Evolutionary conservation across 805 yeast genomes (phyloP).

Genomic region (Hanseniaspora hatyaiensis): DNA sequence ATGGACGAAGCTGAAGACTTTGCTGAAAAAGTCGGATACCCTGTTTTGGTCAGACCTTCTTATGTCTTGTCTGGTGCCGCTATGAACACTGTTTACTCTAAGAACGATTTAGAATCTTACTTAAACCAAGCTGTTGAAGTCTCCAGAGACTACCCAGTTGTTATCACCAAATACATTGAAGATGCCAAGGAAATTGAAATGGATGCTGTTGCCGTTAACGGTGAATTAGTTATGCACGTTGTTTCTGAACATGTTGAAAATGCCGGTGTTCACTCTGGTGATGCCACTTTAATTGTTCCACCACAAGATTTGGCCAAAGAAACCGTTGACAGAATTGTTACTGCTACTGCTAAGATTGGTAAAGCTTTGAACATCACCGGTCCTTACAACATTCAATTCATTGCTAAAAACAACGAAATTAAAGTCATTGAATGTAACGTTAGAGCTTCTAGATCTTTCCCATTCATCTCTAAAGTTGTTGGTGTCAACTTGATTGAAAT

Average conservation of each 20-base stretch:
- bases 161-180: constrained; percentile 86
- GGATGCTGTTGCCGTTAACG: constrained; percentile 89
- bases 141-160: constrained; percentile 94
- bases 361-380: constrained; percentile 91
- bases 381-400: constrained; percentile 97
- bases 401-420: constrained; percentile 55
- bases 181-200: constrained; percentile 96
- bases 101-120: constrained; percentile 69
- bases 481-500: constrained; percentile 92
- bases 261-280: constrained; percentile 98
- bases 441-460: constrained; percentile 98
- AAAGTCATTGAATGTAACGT: constrained; percentile 98
- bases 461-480: constrained; percentile 92
- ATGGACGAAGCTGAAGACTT: constrained; percentile 72
- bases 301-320: constrained; percentile 66
- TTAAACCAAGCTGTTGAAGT: constrained; percentile 82
- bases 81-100: constrained; percentile 80
- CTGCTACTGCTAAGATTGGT: constrained; percentile 87
- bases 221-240: constrained; percentile 84
- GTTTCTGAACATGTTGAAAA: constrained; percentile 96
- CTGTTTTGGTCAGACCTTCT: constrained; percentile 94
- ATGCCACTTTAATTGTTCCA: constrained; percentile 89
- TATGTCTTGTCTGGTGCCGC: constrained; percentile 97
- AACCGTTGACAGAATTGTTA: constrained; percentile 63
- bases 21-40: constrained; percentile 80